Conservation (phyloP, 2,329 filamentous ascomycete species). For the Fusarium xylarioides region DNA sequence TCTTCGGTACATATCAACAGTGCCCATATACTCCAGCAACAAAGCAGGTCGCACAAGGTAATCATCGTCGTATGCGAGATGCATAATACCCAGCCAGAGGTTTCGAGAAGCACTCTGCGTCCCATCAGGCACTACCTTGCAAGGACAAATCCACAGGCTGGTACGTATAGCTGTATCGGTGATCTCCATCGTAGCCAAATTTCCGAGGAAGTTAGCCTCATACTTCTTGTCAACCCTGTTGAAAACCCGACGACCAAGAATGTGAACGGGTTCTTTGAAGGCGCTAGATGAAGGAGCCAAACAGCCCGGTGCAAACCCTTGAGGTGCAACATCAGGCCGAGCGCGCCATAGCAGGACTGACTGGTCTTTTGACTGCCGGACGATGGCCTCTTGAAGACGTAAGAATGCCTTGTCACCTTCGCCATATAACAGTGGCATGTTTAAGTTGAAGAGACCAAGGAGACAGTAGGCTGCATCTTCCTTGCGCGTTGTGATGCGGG, state of each 20-base stretch:
- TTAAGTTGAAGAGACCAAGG: constrained; percentile 43
- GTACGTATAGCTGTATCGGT: constrained; percentile 31
- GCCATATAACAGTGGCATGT: constrained; percentile 44
- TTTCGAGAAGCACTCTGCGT: neutral
- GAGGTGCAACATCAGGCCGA: neutral
- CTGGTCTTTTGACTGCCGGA: constrained; percentile 37
- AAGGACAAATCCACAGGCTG: constrained; percentile 36
- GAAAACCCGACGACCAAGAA: constrained; percentile 32
- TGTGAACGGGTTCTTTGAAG: constrained; percentile 24
- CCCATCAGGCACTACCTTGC: neutral
- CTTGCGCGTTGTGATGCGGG: constrained; percentile 38
- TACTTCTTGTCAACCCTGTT: constrained; percentile 21
- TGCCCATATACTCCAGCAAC: constrained; percentile 31
- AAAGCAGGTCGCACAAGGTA: constrained; percentile 36
- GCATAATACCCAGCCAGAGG: constrained; percentile 35
- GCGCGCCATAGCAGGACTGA: constrained; percentile 35
- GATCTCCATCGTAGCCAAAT: constrained; percentile 30
- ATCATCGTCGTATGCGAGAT: constrained; percentile 34
- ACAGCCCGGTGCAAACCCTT: constrained; percentile 20
- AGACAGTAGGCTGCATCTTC: constrained; percentile 47
- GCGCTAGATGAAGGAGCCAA: constrained; percentile 15
- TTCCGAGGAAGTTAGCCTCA: constrained; percentile 31
- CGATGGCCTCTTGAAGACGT: constrained; percentile 39
- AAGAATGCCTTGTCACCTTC: constrained; percentile 41
- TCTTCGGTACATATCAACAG: constrained; percentile 29